Percentiles rank a stretch among this genome's conserved stretches.
These are phyloP conservation scores for Arctium minus DNA, from an alignment of 129 eudicot species.

Conservation along the genomic window DNA sequence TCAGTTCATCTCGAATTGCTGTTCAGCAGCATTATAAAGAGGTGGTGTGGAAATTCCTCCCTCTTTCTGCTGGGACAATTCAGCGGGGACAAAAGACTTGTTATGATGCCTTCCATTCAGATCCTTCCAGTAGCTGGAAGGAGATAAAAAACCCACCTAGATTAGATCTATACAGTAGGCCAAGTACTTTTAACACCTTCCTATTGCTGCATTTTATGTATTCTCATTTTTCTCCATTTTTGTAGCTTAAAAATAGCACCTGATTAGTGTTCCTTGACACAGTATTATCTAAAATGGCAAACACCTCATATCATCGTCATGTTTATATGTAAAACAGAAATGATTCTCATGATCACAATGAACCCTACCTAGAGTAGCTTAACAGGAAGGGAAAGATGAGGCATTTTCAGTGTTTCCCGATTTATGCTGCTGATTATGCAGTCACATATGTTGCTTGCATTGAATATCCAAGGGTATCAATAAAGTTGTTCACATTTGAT, in stretches of 20 bases:
- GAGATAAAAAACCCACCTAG: background rate
- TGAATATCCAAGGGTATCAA: background rate
- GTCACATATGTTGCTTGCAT: background rate
- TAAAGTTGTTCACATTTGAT: background rate
- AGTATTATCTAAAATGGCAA: background rate
- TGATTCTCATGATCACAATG: background rate
- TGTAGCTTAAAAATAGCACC: background rate
- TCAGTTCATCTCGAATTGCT: background rate
- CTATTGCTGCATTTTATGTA: background rate
- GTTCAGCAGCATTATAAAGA: background rate
- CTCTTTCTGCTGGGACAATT: too few relatives aligned
- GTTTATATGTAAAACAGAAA: background rate
- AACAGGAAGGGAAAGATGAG: background rate
- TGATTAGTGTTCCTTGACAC: background rate
- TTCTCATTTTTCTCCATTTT: background rate
- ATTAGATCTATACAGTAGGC: background rate
- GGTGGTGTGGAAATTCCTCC: too few relatives aligned
- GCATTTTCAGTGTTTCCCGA: background rate
- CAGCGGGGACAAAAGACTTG: background rate
- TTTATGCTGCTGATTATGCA: background rate
- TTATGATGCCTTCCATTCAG: background rate
- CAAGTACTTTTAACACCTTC: background rate
- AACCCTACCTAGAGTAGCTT: background rate
- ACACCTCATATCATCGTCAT: background rate
- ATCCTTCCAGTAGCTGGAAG: background rate